Percentiles rank a stretch among this genome's conserved stretches.
Conservation (phyloP, 106 monocot species). For the Phalaenopsis aphrodite region DNA sequence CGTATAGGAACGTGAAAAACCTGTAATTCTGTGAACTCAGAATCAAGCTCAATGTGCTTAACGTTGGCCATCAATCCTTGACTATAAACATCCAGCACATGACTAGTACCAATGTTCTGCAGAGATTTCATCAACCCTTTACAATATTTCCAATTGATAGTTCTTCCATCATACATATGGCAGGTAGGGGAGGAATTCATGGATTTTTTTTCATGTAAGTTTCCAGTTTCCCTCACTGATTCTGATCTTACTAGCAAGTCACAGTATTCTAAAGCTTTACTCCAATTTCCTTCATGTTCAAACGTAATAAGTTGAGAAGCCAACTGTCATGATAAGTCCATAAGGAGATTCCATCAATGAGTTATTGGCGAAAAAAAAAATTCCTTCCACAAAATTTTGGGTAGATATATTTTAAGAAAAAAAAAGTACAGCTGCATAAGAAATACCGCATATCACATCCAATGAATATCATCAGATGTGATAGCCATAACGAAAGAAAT, state of each 20-base stretch:
- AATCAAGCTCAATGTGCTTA: conserved; percentile 50
- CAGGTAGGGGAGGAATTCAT: conserved; percentile 1
- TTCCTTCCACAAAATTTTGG: not conserved
- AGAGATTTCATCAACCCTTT: conserved; percentile 89
- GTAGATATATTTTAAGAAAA: not conserved
- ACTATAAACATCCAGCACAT: conserved; percentile 76
- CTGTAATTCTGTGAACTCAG: conserved; percentile 81
- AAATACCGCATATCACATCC: not conserved
- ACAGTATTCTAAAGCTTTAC: conserved; percentile 79
- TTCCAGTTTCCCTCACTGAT: conserved; percentile 9
- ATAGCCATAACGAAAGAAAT: not conserved
- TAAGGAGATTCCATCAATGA: not conserved
- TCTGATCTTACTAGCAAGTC: conserved; percentile 78
- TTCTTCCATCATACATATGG: conserved; percentile 18
- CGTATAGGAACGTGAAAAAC: conserved; percentile 15
- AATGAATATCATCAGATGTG: not conserved
- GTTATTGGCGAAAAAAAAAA: not conserved
- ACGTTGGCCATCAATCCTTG: conserved; percentile 61
- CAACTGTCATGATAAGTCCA: conserved; percentile 42
- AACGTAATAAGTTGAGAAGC: conserved; percentile 73
- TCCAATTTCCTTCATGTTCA: conserved; percentile 98
- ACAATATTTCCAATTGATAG: conserved; percentile 45
- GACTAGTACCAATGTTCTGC: conserved; percentile 89
- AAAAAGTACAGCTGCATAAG: not conserved
- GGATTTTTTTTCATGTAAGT: conserved; percentile 17